A percentile compares a stretch with the other conserved stretches of the same genome.
Evolutionary conservation across 2,329 filamentous ascomycete species (phyloP).

Genomic region (Fusarium robinianum): DNA sequence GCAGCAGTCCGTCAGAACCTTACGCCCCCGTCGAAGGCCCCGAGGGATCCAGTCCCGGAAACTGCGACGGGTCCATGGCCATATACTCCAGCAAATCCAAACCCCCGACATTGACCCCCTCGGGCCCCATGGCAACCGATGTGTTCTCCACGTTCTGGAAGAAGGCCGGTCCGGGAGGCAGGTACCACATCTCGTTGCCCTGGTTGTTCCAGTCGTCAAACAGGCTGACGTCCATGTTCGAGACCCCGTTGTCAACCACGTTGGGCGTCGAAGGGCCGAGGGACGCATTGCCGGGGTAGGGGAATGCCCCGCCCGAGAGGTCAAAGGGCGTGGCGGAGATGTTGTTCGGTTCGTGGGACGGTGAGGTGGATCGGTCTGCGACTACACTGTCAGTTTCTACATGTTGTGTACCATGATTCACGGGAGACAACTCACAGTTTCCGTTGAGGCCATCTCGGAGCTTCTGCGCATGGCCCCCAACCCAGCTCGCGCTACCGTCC

Average conservation of each 20-base stretch:
- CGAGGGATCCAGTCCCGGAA: constrained; percentile 42
- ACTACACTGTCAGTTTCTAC: constrained; percentile 14
- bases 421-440: constrained; percentile 41
- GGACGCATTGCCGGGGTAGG: constrained; percentile 55
- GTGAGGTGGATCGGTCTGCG: constrained; percentile 44
- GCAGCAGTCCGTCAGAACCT: background rate
- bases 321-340: constrained; percentile 69
- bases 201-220: constrained; percentile 61
- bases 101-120: constrained; percentile 69
- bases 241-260: constrained; percentile 38
- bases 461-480: constrained; percentile 46
- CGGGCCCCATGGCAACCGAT: constrained; percentile 67
- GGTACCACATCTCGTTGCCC: constrained; percentile 68
- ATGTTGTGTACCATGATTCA: background rate
- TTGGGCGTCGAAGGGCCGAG: constrained; percentile 57
- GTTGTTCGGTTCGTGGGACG: constrained; percentile 49
- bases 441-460: constrained; percentile 47
- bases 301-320: constrained; percentile 57
- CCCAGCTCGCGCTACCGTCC: constrained; percentile 38
- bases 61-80: constrained; percentile 60
- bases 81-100: constrained; percentile 70
- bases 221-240: constrained; percentile 46
- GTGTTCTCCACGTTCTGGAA: constrained; percentile 67
- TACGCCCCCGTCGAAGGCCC: constrained; percentile 30
- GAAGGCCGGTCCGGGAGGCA: constrained; percentile 65